Evolutionary conservation across 2,329 filamentous ascomycete genomes (phyloP).

Genomic region (Penicillium thymicola): DNA sequence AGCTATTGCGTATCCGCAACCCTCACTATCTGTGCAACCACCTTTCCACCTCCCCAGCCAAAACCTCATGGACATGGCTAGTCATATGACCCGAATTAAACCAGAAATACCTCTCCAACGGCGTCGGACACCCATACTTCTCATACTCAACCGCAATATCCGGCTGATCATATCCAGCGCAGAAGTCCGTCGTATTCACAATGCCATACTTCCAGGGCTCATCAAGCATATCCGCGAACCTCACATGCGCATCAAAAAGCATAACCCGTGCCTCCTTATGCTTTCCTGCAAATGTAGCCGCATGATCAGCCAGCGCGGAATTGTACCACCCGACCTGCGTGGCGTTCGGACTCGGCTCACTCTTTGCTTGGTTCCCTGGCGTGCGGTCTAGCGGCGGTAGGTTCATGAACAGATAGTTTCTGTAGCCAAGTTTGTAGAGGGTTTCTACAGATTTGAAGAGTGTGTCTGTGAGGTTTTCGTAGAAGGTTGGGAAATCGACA

Average conservation of each 20-base stretch:
- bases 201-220: slow-evolving; percentile 43
- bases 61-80: slow-evolving; percentile 40
- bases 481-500: slow-evolving; percentile 47
- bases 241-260: slow-evolving; percentile 46
- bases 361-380: slow-evolving; percentile 33
- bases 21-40: slow-evolving; percentile 12
- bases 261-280: slow-evolving; percentile 38
- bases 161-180: slow-evolving; percentile 45
- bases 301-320: slow-evolving; percentile 35
- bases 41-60: slow-evolving; percentile 29
- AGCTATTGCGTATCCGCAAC: not conserved
- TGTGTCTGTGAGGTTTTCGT: slow-evolving; percentile 41
- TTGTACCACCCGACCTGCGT: slow-evolving; percentile 50
- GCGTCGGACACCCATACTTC: slow-evolving; percentile 46
- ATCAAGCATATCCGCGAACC: slow-evolving; percentile 45
- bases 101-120: slow-evolving; percentile 48
- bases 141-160: slow-evolving; percentile 44
- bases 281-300: slow-evolving; percentile 30
- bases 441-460: slow-evolving; percentile 44
- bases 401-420: slow-evolving; percentile 50
- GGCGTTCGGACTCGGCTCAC: slow-evolving; percentile 43
- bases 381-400: slow-evolving; percentile 51
- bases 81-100: slow-evolving; percentile 50
- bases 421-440: slow-evolving; percentile 45
- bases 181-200: slow-evolving; percentile 47